Evolutionary conservation across 2,329 filamentous ascomycete species (phyloP).

Genomic region (Fusarium setosum): DNA sequence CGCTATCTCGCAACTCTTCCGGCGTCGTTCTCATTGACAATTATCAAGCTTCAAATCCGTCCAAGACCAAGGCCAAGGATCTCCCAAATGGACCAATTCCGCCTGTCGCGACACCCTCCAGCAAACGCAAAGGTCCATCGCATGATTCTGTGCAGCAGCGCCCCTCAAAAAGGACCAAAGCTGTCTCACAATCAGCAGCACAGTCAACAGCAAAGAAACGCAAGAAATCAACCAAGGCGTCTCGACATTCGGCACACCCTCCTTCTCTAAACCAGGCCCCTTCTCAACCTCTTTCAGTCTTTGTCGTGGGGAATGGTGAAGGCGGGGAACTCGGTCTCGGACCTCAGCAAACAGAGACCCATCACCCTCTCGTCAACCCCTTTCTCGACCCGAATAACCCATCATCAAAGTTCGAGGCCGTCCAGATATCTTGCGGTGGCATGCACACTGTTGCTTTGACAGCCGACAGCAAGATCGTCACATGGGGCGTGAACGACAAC

Average conservation of each 20-base stretch:
- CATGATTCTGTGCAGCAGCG: neutral
- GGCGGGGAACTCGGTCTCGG: conserved; percentile 23
- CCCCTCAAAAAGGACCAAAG: neutral
- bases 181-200: neutral
- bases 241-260: neutral
- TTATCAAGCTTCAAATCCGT: neutral
- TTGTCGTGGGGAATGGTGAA: conserved; percentile 16
- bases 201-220: no score
- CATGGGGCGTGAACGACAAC: conserved; percentile 87
- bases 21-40: neutral
- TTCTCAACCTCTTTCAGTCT: conserved; percentile 5
- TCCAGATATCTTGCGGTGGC: conserved; percentile 76
- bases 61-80: neutral
- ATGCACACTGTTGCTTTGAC: conserved; percentile 83
- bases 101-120: neutral
- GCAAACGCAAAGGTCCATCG: neutral
- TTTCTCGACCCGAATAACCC: conserved; percentile 32
- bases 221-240: neutral
- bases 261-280: neutral
- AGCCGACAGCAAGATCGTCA: conserved; percentile 79
- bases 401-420: conserved; percentile 51
- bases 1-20: no score
- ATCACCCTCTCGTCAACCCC: conserved; percentile 13
- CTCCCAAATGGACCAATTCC: neutral
- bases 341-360: neutral